These are phyloP conservation scores for Russula earlei DNA, from an alignment of 768 basidiomycete species.

Conservation along the genomic window DNA sequence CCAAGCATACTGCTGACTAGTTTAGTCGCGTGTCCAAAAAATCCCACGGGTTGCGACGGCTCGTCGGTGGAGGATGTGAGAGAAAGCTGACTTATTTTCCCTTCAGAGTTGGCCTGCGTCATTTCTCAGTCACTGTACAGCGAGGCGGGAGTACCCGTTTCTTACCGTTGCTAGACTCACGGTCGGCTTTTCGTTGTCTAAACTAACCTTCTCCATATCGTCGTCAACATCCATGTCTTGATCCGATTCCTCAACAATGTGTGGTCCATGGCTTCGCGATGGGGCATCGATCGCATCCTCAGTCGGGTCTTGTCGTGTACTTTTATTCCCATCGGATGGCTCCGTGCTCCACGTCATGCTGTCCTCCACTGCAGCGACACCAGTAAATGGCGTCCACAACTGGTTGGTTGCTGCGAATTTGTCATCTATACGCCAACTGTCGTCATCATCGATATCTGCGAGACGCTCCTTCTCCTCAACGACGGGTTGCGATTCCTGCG, in stretches of 20 bases:
- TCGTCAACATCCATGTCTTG: conserved; percentile 31
- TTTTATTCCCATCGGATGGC: conserved; percentile 36
- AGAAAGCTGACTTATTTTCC: conserved; percentile 45
- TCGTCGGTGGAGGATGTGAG: conserved; percentile 34
- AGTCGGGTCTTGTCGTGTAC: conserved; percentile 2
- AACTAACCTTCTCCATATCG: conserved; percentile 33
- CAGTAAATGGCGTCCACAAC: conserved; percentile 52
- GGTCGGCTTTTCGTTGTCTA: conserved; percentile 32
- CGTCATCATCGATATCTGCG: conserved; percentile 46
- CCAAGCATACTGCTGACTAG: conserved; percentile 59
- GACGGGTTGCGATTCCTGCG: conserved; percentile 17
- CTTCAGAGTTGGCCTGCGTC: conserved; percentile 11
- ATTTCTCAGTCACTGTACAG: not conserved
- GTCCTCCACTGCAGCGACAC: conserved; percentile 41
- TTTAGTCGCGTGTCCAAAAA: conserved; percentile 63
- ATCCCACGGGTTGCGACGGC: conserved; percentile 37
- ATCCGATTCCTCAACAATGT: conserved; percentile 17
- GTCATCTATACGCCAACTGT: conserved; percentile 71
- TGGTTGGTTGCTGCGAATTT: conserved; percentile 43
- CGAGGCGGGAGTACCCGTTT: not conserved
- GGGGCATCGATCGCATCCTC: conserved; percentile 11
- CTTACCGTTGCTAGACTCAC: conserved; percentile 37
- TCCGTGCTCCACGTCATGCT: conserved; percentile 69
- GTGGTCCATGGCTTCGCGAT: not conserved
- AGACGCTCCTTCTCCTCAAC: conserved; percentile 22